Base-by-base conservation (phyloP, 306 rosid species). In the Gynostemma pentaphyllum region DNA sequence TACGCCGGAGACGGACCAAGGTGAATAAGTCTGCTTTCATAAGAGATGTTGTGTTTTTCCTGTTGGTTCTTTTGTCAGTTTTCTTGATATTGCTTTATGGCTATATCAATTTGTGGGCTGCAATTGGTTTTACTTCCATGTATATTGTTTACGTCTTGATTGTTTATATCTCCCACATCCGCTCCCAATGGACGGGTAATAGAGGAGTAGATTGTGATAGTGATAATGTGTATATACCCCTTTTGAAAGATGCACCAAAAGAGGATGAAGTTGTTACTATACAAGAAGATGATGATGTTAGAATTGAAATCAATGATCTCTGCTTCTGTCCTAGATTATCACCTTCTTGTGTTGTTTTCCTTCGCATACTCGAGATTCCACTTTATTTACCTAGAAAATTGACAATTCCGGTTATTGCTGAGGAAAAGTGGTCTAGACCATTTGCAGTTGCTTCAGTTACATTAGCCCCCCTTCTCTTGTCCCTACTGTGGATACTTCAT, bases 381-480 rank as follows among this genome's bases (percentile, higher is more conserved):
- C 89, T 89, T 52, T 28, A 40, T 66, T 70, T 89, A 72, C 97
- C 95, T 24, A 86, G 97, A 68, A 84, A 83, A 71, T 48, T 87
- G 21, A 89, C 97, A 0, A 89, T 89, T 59, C 97, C 97, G 0
- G 69, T 74, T 16, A 87, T 86, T 45, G 73, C 71, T 40, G 87
- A 89, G 32, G 97, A 89, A 2, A 71, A 67, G 8, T 89, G 97
- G 97, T 84, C 87, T 5, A 84, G 83, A 57, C 83, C 87, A 16
- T 86, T 24, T 72, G 95, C 89, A 4, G 89, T 86, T 1, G 46
- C 79, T 15, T 86, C 97, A 3, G 92, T 80, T 15, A 75, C 83
- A 42, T 27, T 89, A 21, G 92, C 97, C 13, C 97, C 97, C 2
- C 10, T 89, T 56, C 70, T 82, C 4, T 54, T 84, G 40, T 82